phyloP scores from a whole-genome alignment of 192 early-diverging fungal species.

The Dissophora globulifera region DNA sequence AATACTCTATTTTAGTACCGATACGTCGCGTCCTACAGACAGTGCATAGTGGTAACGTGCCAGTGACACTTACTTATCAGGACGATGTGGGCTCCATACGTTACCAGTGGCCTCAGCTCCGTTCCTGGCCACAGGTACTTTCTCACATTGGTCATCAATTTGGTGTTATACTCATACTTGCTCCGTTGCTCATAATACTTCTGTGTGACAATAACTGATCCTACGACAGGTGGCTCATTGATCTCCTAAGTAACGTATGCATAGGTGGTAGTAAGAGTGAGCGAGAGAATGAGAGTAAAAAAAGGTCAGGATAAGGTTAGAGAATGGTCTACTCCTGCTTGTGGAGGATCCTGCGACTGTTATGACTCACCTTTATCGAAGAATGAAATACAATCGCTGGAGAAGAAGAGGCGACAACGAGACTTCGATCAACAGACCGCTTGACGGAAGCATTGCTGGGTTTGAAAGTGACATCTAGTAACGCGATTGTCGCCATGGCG shows the following conservation, averaged over 20 bases:
- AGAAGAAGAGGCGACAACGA: conserved; percentile 30
- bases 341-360: neutral
- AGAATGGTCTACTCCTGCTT: no score
- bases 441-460: conserved; percentile 21
- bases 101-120: conserved; percentile 12
- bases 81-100: conserved; percentile 41
- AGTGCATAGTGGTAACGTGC: no score
- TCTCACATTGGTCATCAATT: conserved; percentile 21
- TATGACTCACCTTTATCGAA: conserved; percentile 36
- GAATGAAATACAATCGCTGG: conserved; percentile 59
- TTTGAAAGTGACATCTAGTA: conserved; percentile 50
- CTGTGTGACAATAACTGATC: conserved; percentile 31
- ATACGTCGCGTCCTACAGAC: no score
- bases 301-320: no score
- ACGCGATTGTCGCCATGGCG: conserved; percentile 50
- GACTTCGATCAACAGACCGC: conserved; percentile 18
- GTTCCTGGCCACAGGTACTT: conserved; percentile 20
- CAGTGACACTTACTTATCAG: conserved; percentile 53
- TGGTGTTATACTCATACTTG: conserved; percentile 16
- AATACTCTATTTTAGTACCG: no score
- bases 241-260: conserved; percentile 9
- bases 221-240: neutral
- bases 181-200: conserved; percentile 25
- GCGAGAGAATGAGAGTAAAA: no score
- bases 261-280: no score